Evolutionary conservation across 805 yeast species (phyloP).

Genomic region (Lachancea mirantina): DNA sequence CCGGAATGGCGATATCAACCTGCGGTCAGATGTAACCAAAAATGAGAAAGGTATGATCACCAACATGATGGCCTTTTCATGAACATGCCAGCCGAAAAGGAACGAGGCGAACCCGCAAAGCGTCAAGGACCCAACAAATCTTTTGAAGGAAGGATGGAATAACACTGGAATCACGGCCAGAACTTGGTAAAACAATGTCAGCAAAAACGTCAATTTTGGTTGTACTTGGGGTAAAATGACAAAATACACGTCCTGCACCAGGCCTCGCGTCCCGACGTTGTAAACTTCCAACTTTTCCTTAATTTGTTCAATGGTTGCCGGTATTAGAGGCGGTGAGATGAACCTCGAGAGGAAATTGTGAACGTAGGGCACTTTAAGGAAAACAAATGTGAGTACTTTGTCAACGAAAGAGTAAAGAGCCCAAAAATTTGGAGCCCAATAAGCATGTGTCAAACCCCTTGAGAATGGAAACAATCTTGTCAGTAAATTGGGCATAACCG

Average conservation of each 20-base stretch:
- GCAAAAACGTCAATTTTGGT: slow-evolving; percentile 67
- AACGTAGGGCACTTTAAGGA: slow-evolving; percentile 36
- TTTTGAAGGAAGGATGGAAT: slow-evolving; percentile 61
- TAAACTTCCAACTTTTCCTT: slow-evolving; percentile 25
- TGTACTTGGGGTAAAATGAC: slow-evolving; percentile 71
- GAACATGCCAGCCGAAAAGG: slow-evolving; percentile 98
- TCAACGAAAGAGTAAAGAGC: slow-evolving; percentile 84
- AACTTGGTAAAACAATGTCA: slow-evolving; percentile 80
- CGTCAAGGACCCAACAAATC: slow-evolving; percentile 79
- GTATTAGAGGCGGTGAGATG: slow-evolving; percentile 29
- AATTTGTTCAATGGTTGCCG: slow-evolving; percentile 26
- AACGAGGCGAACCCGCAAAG: slow-evolving; percentile 88
- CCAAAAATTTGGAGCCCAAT: slow-evolving; percentile 99
- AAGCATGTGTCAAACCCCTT: slow-evolving; percentile 93
- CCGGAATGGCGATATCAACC: slow-evolving; percentile 65
- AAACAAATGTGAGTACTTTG: slow-evolving; percentile 47
- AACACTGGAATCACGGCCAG: slow-evolving; percentile 68
- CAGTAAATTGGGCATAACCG: slow-evolving; percentile 58
- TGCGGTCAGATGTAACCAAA: slow-evolving; percentile 60
- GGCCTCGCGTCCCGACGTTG: slow-evolving; percentile 64
- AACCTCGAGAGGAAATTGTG: slow-evolving; percentile 35
- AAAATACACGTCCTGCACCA: slow-evolving; percentile 87
- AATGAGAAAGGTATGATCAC: slow-evolving; percentile 85
- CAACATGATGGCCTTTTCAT: slow-evolving; percentile 91
- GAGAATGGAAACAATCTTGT: slow-evolving; percentile 83